Conservation (phyloP, 176 grass and related monocot species). For the Miscanthus lutarioriparius region DNA sequence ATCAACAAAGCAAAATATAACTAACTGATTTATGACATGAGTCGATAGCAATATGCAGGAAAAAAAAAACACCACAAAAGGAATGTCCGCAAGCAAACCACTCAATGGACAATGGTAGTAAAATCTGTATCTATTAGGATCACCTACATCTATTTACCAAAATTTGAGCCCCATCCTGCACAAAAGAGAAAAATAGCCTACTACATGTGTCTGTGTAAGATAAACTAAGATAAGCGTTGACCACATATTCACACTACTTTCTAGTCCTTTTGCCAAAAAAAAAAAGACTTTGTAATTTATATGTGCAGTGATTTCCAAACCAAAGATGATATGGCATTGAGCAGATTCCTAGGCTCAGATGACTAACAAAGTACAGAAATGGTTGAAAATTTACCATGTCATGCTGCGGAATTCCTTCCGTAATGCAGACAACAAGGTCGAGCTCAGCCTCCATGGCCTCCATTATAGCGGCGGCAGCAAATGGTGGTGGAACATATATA, state of each 20-base stretch:
- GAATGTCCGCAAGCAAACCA: conserved; percentile 5
- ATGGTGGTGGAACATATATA: conserved; percentile 97
- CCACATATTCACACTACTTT: neutral
- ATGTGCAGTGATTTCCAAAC: neutral
- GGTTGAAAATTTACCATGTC: conserved; percentile 78
- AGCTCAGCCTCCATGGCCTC: conserved; percentile 95
- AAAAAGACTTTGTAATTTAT: neutral
- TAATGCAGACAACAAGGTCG: conserved; percentile 96
- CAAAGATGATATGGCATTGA: conserved; percentile 3
- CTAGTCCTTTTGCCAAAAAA: neutral
- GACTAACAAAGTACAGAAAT: neutral
- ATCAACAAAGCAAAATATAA: neutral
- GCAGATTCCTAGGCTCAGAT: neutral
- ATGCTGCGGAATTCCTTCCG: conserved; percentile 98
- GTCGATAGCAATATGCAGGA: neutral
- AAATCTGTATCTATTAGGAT: neutral
- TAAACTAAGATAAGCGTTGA: neutral
- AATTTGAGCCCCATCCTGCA: neutral
- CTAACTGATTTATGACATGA: neutral
- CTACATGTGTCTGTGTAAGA: neutral
- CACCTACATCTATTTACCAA: neutral
- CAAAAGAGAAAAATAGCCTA: neutral
- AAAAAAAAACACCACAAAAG: neutral
- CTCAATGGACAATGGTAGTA: neutral
- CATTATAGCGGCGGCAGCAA: conserved; percentile 96